phyloP scores from a whole-genome alignment of 768 basidiomycete species.

The Mycena filopes region DNA sequence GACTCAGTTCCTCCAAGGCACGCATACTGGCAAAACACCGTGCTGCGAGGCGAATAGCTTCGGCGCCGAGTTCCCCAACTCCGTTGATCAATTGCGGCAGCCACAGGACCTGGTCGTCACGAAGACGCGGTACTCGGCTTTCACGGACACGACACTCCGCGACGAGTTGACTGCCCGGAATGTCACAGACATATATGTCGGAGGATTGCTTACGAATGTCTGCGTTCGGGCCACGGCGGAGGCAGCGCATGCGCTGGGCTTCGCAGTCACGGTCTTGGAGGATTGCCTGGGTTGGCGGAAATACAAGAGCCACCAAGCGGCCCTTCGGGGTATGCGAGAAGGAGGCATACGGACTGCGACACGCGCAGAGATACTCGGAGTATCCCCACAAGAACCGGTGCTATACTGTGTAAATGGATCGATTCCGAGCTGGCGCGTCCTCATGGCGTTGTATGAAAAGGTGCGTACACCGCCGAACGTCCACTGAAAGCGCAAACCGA shows the following conservation, averaged over 20 bases:
- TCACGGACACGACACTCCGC: slow-evolving; percentile 38
- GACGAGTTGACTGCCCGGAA: slow-evolving; percentile 29
- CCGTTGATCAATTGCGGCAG: slow-evolving; percentile 30
- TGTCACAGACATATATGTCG: slow-evolving; percentile 36
- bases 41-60: slow-evolving; percentile 37
- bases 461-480: slow-evolving; percentile 11
- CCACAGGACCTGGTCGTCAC: slow-evolving; percentile 31
- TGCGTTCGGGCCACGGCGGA: slow-evolving; percentile 41
- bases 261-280: slow-evolving; percentile 34
- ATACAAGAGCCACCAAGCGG: slow-evolving; percentile 37
- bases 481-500: background rate
- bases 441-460: slow-evolving; percentile 44
- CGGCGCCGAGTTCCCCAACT: slow-evolving; percentile 35
- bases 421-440: slow-evolving; percentile 43
- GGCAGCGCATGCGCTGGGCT: slow-evolving; percentile 34
- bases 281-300: slow-evolving; percentile 42
- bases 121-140: slow-evolving; percentile 41
- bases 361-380: slow-evolving; percentile 20
- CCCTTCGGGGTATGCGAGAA: slow-evolving; percentile 35
- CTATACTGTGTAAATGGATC: slow-evolving; percentile 43
- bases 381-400: slow-evolving; percentile 22
- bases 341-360: slow-evolving; percentile 19
- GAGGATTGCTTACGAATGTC: slow-evolving; percentile 40
- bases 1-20: slow-evolving; percentile 31
- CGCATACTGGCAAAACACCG: slow-evolving; percentile 38